Evolutionary conservation across 306 rosid genomes (phyloP).

Genomic region (Trichosanthes cucumerina): DNA sequence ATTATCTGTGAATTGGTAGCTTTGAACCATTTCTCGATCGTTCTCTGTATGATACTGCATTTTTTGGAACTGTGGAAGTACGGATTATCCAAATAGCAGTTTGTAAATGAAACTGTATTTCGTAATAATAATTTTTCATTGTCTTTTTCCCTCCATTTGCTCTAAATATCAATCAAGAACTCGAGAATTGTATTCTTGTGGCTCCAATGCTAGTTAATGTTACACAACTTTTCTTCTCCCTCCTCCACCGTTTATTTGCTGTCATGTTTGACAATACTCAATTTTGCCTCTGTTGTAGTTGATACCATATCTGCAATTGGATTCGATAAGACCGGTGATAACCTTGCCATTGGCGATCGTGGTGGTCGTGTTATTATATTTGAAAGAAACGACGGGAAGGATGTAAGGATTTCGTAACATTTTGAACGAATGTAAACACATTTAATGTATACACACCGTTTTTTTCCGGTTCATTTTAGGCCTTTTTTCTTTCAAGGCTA

Average conservation of each 20-base stretch:
- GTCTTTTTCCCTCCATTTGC: not conserved
- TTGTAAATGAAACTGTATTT: not conserved
- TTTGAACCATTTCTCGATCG: not conserved
- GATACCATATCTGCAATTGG: conserved; percentile 42
- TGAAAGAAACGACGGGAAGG: conserved; percentile 33
- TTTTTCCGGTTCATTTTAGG: conserved; percentile 16
- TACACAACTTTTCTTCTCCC: not conserved
- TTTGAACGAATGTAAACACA: not conserved
- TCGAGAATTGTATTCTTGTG: not conserved
- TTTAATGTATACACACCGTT: not conserved
- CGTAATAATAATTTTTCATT: not conserved
- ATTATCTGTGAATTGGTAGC: not conserved
- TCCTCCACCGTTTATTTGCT: not conserved
- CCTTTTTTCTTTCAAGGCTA: conserved; percentile 17
- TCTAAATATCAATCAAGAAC: not conserved
- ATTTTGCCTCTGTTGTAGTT: conserved; percentile 21
- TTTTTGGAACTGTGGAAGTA: not conserved
- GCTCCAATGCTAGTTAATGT: not conserved
- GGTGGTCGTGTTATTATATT: conserved; percentile 65
- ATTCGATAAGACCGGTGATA: conserved; percentile 56
- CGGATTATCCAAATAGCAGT: not conserved
- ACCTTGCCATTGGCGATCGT: conserved; percentile 64
- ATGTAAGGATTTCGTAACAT: conserved; percentile 31
- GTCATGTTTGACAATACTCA: not conserved
- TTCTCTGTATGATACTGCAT: not conserved